Percentiles rank a stretch among this genome's conserved stretches.
Evolutionary conservation across 2,329 filamentous ascomycete genomes (phyloP).

Genomic region (Ilyonectria mors-panacis): DNA sequence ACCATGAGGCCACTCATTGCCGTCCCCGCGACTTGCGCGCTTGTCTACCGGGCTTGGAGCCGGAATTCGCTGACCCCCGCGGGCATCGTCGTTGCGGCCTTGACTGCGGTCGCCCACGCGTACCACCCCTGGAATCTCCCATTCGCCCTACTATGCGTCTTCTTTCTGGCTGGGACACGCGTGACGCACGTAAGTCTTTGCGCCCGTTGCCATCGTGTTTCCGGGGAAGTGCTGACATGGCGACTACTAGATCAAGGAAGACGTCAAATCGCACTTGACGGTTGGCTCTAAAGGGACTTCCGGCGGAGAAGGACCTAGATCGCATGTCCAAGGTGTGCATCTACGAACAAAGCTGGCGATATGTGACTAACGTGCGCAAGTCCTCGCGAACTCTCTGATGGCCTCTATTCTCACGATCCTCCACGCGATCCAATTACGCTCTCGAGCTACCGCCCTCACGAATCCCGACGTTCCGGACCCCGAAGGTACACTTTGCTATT

Average conservation of each 20-base stretch:
- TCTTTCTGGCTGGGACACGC: conserved; percentile 88
- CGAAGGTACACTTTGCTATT: conserved; percentile 67
- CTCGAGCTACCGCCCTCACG: conserved; percentile 60
- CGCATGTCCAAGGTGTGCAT: conserved; percentile 79
- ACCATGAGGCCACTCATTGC: conserved; percentile 72
- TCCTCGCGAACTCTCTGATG: conserved; percentile 88
- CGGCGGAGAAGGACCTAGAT: conserved; percentile 87
- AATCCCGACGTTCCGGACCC: conserved; percentile 51
- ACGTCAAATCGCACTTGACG: conserved; percentile 86
- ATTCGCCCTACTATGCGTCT: conserved; percentile 85
- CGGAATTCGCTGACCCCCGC: conserved; percentile 84
- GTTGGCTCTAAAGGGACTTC: conserved; percentile 79
- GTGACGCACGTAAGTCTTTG: conserved; percentile 79
- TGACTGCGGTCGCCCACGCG: conserved; percentile 86
- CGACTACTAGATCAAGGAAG: conserved; percentile 81
- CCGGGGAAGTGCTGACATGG: conserved; percentile 32
- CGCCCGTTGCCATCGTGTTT: not conserved
- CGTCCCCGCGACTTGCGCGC: conserved; percentile 69
- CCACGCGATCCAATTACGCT: conserved; percentile 72
- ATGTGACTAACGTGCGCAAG: conserved; percentile 52
- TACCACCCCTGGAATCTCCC: conserved; percentile 95
- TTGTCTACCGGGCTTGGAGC: conserved; percentile 78
- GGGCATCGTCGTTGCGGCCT: conserved; percentile 79
- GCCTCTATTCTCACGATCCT: conserved; percentile 76
- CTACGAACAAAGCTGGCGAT: conserved; percentile 6